These are phyloP conservation scores for Zhuliangozyma blackwelliae DNA, from an alignment of 1,139 yeast genomes.

Conservation along the genomic window DNA sequence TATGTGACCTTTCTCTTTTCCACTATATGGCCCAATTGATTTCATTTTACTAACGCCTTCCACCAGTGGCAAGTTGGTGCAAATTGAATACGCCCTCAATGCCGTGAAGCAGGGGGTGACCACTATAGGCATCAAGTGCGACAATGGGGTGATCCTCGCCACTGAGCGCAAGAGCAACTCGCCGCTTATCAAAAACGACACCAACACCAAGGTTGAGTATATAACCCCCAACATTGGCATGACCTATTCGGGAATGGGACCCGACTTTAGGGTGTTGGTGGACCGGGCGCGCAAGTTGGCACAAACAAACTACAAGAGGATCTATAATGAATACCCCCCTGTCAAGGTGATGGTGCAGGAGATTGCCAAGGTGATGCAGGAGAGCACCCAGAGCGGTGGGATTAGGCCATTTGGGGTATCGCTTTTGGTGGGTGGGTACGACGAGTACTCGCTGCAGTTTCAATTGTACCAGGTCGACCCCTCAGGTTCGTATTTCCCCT, in stretches of 20 bases:
- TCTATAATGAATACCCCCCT: conserved; percentile 96
- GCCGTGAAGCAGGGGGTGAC: conserved; percentile 99
- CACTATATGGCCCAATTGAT: conserved; percentile 1
- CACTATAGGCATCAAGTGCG: conserved; percentile 91
- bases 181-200: conserved; percentile 67
- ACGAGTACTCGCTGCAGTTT: conserved; percentile 67
- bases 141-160: conserved; percentile 94
- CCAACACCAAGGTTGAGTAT: conserved; percentile 72
- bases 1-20: conserved; percentile 31
- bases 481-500: conserved; percentile 96
- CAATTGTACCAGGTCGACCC: conserved; percentile 97
- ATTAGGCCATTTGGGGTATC: conserved; percentile 98
- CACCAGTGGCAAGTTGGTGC: conserved; percentile 88
- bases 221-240: conserved; percentile 96
- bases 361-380: conserved; percentile 95
- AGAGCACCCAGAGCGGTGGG: conserved; percentile 97
- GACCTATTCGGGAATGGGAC: conserved; percentile 98
- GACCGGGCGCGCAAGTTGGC: conserved; percentile 92
- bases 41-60: conserved; percentile 7
- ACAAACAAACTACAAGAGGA: conserved; percentile 86
- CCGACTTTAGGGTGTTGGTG: conserved; percentile 91
- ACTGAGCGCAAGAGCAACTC: conserved; percentile 92
- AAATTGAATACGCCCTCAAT: conserved; percentile 94
- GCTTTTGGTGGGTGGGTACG: conserved; percentile 89
- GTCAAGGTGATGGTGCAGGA: conserved; percentile 92